phyloP scores from a whole-genome alignment of 352 stramenopile species.

The Phytophthora hibernalis region DNA sequence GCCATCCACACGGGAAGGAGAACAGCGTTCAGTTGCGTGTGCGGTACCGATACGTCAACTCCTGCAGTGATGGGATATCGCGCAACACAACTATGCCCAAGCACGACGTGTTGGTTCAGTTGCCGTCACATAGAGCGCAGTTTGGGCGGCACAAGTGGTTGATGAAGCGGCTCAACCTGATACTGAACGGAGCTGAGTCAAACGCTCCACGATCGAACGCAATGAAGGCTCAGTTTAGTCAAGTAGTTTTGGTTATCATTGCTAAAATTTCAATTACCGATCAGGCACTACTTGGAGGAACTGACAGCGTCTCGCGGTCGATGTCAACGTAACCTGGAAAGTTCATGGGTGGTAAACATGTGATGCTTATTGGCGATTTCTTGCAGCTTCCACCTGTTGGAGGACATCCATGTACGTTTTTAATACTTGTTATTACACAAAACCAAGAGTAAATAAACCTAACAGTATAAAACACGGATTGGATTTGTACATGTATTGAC shows the following conservation, averaged over 20 bases:
- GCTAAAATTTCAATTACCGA: constrained; percentile 40
- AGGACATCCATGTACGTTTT: constrained; percentile 24
- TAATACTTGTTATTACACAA: background rate
- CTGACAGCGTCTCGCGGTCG: constrained; percentile 3
- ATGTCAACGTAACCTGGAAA: background rate
- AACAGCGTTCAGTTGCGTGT: too few relatives aligned
- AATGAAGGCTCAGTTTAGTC: constrained; percentile 26
- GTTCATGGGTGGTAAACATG: constrained; percentile 39
- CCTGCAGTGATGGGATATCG: too few relatives aligned
- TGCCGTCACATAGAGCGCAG: too few relatives aligned
- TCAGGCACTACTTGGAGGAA: constrained; percentile 29
- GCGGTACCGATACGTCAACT: too few relatives aligned
- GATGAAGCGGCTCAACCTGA: too few relatives aligned
- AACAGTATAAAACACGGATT: background rate
- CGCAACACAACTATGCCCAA: too few relatives aligned
- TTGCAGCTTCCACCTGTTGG: constrained; percentile 28
- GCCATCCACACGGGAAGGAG: too few relatives aligned
- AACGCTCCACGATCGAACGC: constrained; percentile 9
- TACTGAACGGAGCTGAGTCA: constrained; percentile 1
- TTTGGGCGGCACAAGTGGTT: too few relatives aligned
- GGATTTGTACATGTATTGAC: background rate
- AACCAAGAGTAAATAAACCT: background rate
- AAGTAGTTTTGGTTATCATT: constrained; percentile 28
- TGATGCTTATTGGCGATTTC: constrained; percentile 32
- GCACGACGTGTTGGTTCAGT: too few relatives aligned